Conservation (phyloP, 2,329 filamentous ascomycete species). For the Aspergillus sp. region DNA sequence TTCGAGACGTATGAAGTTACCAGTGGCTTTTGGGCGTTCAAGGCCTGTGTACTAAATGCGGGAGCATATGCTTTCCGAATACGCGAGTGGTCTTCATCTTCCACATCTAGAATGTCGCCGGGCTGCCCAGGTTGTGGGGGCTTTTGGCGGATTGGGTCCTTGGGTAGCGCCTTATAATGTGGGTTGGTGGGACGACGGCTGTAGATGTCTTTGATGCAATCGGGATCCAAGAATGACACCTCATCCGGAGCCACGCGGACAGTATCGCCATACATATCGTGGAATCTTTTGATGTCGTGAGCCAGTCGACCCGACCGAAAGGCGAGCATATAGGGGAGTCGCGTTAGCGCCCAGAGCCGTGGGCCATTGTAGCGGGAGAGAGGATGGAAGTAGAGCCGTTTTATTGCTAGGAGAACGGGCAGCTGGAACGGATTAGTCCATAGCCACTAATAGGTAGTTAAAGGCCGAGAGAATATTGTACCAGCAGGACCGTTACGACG, state of each 20-base stretch:
- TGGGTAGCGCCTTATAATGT: background rate
- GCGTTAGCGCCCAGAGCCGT: conserved; percentile 32
- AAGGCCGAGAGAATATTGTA: too few species aligned
- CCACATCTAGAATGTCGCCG: conserved; percentile 20
- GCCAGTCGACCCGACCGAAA: conserved; percentile 33
- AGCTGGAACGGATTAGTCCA: background rate
- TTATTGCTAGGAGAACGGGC: conserved; percentile 21
- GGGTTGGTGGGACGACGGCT: conserved; percentile 14
- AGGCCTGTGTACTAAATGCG: conserved; percentile 47
- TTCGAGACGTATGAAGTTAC: conserved; percentile 42
- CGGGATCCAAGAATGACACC: conserved; percentile 47
- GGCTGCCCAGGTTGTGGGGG: conserved; percentile 23
- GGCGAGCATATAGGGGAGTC: conserved; percentile 34
- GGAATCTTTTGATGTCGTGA: conserved; percentile 39
- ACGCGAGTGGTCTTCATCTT: conserved; percentile 36
- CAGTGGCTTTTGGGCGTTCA: conserved; percentile 44
- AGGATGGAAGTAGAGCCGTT: conserved; percentile 48
- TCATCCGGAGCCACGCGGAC: conserved; percentile 47
- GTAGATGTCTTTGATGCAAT: conserved; percentile 49
- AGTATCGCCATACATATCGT: conserved; percentile 36
- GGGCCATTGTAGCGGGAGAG: conserved; percentile 49
- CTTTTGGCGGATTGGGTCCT: background rate
- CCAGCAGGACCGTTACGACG: too few species aligned
- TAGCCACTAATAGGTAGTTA: rapidly evolving
- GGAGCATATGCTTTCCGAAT: conserved; percentile 42